Conservation (phyloP, 2,329 filamentous ascomycete genomes). For the Elsinoe ampelina region DNA sequence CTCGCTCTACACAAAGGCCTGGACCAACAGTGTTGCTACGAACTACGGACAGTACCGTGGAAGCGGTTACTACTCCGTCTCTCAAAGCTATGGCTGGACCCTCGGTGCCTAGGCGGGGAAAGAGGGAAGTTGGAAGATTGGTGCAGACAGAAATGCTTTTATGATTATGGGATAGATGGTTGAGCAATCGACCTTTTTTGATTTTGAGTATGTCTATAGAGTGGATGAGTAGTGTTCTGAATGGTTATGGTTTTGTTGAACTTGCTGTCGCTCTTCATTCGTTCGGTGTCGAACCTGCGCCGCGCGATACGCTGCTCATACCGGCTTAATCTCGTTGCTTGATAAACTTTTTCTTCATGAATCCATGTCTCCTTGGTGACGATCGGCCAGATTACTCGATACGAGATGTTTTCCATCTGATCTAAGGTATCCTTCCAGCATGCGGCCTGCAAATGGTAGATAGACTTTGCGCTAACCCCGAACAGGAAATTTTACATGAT, state of each 20-base stretch:
- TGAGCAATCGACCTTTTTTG: conserved; percentile 4
- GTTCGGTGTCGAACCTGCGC: too few relatives aligned
- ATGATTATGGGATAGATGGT: conserved; percentile 6
- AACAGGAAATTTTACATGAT: neutral
- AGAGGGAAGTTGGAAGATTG: neutral
- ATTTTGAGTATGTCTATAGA: neutral
- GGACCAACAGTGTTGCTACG: conserved; percentile 19
- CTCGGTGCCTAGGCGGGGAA: neutral
- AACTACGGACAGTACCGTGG: conserved; percentile 18
- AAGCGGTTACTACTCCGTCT: conserved; percentile 15
- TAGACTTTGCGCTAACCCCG: neutral
- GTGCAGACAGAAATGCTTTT: neutral
- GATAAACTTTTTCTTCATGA: too few relatives aligned
- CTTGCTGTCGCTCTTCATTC: too few relatives aligned
- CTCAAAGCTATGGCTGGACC: conserved; percentile 15
- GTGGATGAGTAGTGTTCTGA: neutral
- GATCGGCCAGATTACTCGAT: too few relatives aligned
- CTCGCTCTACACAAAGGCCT: conserved; percentile 26
- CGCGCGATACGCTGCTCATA: too few relatives aligned
- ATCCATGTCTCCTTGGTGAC: too few relatives aligned
- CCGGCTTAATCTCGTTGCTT: too few relatives aligned
- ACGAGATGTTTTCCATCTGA: too few relatives aligned
- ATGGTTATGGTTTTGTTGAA: neutral
- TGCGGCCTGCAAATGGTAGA: neutral
- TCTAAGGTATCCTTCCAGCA: too few relatives aligned